Percentiles rank a stretch among this genome's conserved stretches.
Evolutionary conservation across 352 stramenopile species (phyloP).

Genomic region (Phytopythium oedochilum): DNA sequence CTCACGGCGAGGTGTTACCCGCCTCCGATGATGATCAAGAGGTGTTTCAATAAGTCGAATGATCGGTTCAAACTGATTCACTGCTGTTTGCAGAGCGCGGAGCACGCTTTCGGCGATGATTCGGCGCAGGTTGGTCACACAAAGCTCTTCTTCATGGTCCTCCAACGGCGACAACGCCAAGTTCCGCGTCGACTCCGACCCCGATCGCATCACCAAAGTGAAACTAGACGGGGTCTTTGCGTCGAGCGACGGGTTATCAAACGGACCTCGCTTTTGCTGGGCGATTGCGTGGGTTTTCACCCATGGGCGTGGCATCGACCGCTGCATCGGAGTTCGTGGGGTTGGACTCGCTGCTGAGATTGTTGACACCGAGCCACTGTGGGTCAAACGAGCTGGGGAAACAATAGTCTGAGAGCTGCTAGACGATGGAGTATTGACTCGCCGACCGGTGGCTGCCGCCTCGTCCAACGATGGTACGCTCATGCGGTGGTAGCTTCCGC

Average conservation of each 20-base stretch:
- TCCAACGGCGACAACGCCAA: neutral
- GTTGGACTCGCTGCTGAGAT: neutral
- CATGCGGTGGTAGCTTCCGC: conserved; percentile 33
- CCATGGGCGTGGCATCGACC: conserved; percentile 63
- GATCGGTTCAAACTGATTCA: conserved; percentile 52
- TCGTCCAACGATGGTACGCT: conserved; percentile 7
- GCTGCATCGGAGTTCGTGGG: conserved; percentile 13
- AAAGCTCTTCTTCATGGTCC: conserved; percentile 11
- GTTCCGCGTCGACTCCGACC: neutral
- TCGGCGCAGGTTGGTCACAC: conserved; percentile 32
- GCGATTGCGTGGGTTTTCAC: conserved; percentile 41
- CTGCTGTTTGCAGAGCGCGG: conserved; percentile 32
- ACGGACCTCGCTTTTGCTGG: conserved; percentile 20
- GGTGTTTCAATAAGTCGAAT: conserved; percentile 35
- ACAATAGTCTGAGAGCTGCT: neutral
- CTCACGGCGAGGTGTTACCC: neutral
- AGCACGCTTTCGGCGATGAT: conserved; percentile 35
- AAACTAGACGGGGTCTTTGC: conserved; percentile 7
- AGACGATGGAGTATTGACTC: neutral
- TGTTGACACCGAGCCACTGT: neutral
- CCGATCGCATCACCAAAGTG: neutral
- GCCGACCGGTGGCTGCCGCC: neutral
- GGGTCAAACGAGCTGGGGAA: neutral
- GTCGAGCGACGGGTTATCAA: conserved; percentile 14
- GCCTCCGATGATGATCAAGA: conserved; percentile 10